Conservation (phyloP, 805 yeast species). For the Blastobotrys attinorum region DNA sequence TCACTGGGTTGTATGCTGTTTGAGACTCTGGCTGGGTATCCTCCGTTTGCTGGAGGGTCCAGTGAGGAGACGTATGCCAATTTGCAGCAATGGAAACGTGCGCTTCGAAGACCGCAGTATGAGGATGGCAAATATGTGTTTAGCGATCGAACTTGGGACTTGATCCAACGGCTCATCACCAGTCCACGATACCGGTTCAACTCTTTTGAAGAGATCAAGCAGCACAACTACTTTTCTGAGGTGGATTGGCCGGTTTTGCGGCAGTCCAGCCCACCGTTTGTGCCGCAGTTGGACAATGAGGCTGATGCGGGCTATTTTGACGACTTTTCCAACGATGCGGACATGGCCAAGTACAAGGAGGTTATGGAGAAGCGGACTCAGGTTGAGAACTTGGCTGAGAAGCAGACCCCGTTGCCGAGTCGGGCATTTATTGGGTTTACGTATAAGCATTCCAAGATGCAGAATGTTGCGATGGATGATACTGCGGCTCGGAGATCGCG, state of each 20-base stretch:
- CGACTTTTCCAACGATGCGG: constrained; percentile 92
- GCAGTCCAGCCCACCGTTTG: constrained; percentile 78
- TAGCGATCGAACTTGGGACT: constrained; percentile 93
- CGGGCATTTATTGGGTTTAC: constrained; percentile 90
- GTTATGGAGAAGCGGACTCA: constrained; percentile 88
- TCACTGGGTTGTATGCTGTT: constrained; percentile 95
- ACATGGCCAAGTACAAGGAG: constrained; percentile 96
- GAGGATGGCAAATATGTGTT: constrained; percentile 88
- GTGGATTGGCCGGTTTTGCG: constrained; percentile 71
- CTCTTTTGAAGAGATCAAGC: constrained; percentile 71
- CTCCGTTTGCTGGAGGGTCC: constrained; percentile 91
- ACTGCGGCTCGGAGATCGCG: constrained; percentile 4
- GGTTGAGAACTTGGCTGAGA: constrained; percentile 71
- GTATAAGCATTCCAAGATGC: constrained; percentile 62
- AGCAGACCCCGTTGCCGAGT: constrained; percentile 47
- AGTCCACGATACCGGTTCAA: constrained; percentile 68
- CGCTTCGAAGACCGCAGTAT: constrained; percentile 81
- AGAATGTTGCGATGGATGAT: constrained; percentile 13
- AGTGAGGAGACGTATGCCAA: constrained; percentile 94
- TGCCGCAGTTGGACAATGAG: constrained; percentile 93
- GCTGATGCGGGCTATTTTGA: constrained; percentile 98
- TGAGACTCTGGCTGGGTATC: constrained; percentile 93
- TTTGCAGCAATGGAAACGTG: constrained; percentile 85
- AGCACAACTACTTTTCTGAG: constrained; percentile 76
- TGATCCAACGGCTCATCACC: constrained; percentile 72